Evolutionary conservation across 169 alveolate species (phyloP), one percentile per base, ranked within the genome.

Genomic region (Eimeria necatrix): DNA sequence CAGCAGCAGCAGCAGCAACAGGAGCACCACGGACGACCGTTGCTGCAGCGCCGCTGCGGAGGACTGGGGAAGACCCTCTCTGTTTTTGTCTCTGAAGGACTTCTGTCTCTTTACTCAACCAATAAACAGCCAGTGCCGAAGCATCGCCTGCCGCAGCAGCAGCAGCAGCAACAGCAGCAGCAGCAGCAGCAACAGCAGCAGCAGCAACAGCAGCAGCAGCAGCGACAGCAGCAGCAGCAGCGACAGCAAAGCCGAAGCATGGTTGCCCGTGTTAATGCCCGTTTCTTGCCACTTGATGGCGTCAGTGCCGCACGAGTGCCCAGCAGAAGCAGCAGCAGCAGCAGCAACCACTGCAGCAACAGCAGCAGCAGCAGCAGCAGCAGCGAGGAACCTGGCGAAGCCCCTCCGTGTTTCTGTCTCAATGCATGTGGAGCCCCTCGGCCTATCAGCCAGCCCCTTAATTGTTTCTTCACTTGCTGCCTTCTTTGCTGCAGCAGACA

Each of bases 1-100:
- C 85, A 74, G 22, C 59, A 74, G 85, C 85, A 74, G 85, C 85
- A 74, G 59, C 59, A 78, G 68, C 68, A 78, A 14, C 48, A 78
- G 87, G 46, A 78, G 87, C 87, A 78, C 4, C 87, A 14, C 85
- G 32, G 49, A 12, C 18, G 49, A 4, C 85, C 18, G 87, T 60
- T 49, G 87, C 87, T 14, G 87, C 87, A 76, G 87, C 16, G 20
- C 4, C 46, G 4, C 22, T 0, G 9, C 46, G 68, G 22, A 76
- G n/a, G 87, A 4, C 18, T 71, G 56, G 26, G 83, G 24, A 26
- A 52, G 46, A 49, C 56, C 83, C 24, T 4, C 53, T 32, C 46
- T 71, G 83, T 71, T 52, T 41, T 10, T 71, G 14, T 71, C 83
- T 1, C 46, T 32, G 53, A 71, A 49, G 20, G 52, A 52, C 24